A percentile compares a stretch with the other conserved stretches of the same genome.
These are phyloP conservation scores for Agrocybe pediades DNA, from an alignment of 768 basidiomycete species.

Conservation along the genomic window DNA sequence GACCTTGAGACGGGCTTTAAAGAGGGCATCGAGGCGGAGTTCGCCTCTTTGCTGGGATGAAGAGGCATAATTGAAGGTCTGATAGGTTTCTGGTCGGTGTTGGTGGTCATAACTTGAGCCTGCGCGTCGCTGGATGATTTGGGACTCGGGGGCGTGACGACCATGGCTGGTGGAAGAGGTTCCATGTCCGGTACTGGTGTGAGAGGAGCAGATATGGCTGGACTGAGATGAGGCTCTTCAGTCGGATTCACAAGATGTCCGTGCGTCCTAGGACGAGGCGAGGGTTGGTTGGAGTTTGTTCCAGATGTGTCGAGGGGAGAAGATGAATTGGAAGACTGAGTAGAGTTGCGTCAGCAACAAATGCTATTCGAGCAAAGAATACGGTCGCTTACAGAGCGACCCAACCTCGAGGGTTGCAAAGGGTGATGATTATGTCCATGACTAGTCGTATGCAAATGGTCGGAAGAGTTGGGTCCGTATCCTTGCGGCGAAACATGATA, in stretches of 20 bases:
- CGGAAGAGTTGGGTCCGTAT: slow-evolving; percentile 24
- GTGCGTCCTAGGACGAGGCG: slow-evolving; percentile 16
- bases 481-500: slow-evolving; percentile 17
- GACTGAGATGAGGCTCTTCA: background rate
- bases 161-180: slow-evolving; percentile 22
- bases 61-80: slow-evolving; percentile 14
- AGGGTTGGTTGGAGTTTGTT: slow-evolving; percentile 16
- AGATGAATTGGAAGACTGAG: slow-evolving; percentile 13
- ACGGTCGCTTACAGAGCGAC: slow-evolving; percentile 33
- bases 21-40: too few relatives aligned
- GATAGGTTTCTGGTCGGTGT: background rate
- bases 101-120: background rate
- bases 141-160: slow-evolving; percentile 6
- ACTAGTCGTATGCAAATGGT: slow-evolving; percentile 24
- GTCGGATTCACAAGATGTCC: background rate
- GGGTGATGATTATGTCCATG: slow-evolving; percentile 19
- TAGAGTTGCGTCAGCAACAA: background rate
- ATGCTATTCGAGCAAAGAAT: background rate
- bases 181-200: slow-evolving; percentile 22
- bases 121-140: background rate
- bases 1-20: too few relatives aligned
- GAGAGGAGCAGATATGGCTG: slow-evolving; percentile 2
- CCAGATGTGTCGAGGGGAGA: slow-evolving; percentile 14
- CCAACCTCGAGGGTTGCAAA: slow-evolving; percentile 38
- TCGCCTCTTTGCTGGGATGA: slow-evolving; percentile 7